Conservation (phyloP, 2,329 filamentous ascomycete species). For the Zalaria obscura region DNA sequence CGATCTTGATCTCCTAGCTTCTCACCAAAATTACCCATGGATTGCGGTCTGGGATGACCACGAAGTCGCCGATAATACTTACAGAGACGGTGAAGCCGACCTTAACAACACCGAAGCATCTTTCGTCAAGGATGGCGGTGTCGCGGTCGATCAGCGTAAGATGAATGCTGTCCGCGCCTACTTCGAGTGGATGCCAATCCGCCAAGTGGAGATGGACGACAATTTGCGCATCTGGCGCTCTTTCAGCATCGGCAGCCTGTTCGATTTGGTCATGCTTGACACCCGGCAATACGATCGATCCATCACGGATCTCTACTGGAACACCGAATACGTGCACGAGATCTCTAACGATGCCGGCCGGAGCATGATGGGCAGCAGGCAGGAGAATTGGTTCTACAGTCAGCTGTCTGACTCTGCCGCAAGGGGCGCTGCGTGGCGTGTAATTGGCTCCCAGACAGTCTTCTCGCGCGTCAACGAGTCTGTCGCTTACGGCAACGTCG, state of each 20-base stretch:
- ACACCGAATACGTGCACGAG: conserved; percentile 43
- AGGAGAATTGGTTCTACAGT: conserved; percentile 63
- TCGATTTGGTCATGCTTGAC: conserved; percentile 56
- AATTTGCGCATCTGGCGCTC: conserved; percentile 54
- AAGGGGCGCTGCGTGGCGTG: conserved; percentile 54
- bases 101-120: conserved; percentile 54
- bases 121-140: conserved; percentile 40
- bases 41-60: conserved; percentile 53
- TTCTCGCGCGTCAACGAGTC: conserved; percentile 45
- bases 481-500: conserved; percentile 26
- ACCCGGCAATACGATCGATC: conserved; percentile 55
- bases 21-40: conserved; percentile 45
- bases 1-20: conserved; percentile 44
- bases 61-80: conserved; percentile 52
- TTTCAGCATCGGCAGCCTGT: conserved; percentile 49
- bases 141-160: conserved; percentile 60
- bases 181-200: conserved; percentile 50
- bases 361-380: conserved; percentile 55
- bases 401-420: conserved; percentile 28
- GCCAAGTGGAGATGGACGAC: conserved; percentile 54
- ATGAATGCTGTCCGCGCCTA: conserved; percentile 60
- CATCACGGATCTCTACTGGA: conserved; percentile 43
- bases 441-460: conserved; percentile 58
- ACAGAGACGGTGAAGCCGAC: conserved; percentile 44
- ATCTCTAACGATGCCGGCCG: conserved; percentile 55